phyloP scores from a whole-genome alignment of 2,329 filamentous ascomycete genomes.

The Arthroderma sp. region DNA sequence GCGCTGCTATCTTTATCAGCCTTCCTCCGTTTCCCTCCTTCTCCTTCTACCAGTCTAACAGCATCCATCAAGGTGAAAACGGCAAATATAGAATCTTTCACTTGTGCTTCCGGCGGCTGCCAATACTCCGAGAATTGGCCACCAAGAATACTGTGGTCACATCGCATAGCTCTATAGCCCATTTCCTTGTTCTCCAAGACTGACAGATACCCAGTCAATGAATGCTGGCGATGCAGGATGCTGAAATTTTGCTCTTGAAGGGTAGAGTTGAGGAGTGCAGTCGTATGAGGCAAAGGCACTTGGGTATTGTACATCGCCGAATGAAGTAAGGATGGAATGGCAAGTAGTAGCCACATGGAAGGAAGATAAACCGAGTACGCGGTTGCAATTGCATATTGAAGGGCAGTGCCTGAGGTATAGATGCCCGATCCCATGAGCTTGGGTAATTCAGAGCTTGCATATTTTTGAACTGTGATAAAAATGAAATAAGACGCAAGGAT shows the following conservation, averaged over 20 bases:
- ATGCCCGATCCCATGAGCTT: constrained; percentile 40
- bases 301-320: constrained; percentile 63
- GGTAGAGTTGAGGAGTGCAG: constrained; percentile 50
- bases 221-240: constrained; percentile 70
- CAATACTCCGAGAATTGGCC: constrained; percentile 64
- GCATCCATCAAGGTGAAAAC: constrained; percentile 96
- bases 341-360: constrained; percentile 52
- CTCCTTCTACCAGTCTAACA: constrained; percentile 60
- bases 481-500: constrained; percentile 54
- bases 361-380: constrained; percentile 55
- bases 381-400: constrained; percentile 55
- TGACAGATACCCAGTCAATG: constrained; percentile 80
- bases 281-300: constrained; percentile 47
- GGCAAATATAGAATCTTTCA: constrained; percentile 80
- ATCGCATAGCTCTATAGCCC: constrained; percentile 71
- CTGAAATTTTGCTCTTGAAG: constrained; percentile 55
- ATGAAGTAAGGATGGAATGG: constrained; percentile 53
- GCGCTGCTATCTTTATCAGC: constrained; percentile 59
- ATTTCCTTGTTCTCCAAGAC: constrained; percentile 63
- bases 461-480: constrained; percentile 40
- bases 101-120: constrained; percentile 37
- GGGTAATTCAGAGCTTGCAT: constrained; percentile 29
- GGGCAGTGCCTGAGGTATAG: constrained; percentile 54
- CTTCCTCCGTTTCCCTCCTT: constrained; percentile 19
- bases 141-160: constrained; percentile 85